Evolutionary conservation across 768 basidiomycete genomes (phyloP).

Genomic region (Crucibulum laeve): DNA sequence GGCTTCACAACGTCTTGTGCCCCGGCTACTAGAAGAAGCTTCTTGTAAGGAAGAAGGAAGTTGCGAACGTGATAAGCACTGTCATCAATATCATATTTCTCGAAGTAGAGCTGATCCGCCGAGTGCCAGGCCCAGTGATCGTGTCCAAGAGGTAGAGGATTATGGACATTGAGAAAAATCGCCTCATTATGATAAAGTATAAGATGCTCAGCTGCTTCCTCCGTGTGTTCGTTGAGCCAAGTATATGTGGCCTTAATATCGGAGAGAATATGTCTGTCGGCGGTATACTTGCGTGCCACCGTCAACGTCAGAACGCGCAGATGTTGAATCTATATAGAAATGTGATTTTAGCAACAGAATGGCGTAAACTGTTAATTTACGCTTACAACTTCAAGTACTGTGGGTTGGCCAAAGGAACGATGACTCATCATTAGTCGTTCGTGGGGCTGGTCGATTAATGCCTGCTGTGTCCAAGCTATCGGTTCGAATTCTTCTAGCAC

Average conservation of each 20-base stretch:
- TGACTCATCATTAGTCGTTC: conserved; percentile 27
- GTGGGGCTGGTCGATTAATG: conserved; percentile 23
- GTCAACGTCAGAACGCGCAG: conserved; percentile 26
- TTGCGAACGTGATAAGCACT: conserved; percentile 22
- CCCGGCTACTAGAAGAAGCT: conserved; percentile 27
- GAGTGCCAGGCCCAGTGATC: conserved; percentile 35
- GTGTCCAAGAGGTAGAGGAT: conserved; percentile 23
- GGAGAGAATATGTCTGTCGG: conserved; percentile 20
- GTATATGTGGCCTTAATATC: conserved; percentile 40
- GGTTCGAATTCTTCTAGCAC: conserved; percentile 31
- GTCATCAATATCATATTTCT: conserved; percentile 21
- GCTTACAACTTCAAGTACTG: conserved; percentile 38
- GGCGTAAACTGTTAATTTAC: neutral
- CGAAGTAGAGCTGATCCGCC: conserved; percentile 34
- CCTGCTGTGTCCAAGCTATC: conserved; percentile 50
- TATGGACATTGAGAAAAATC: conserved; percentile 44
- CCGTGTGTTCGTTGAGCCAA: conserved; percentile 30
- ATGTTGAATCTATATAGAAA: conserved; percentile 33
- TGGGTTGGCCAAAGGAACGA: conserved; percentile 33
- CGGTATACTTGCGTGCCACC: conserved; percentile 19
- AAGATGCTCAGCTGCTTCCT: conserved; percentile 12
- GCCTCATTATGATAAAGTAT: conserved; percentile 14
- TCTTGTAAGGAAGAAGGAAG: conserved; percentile 27
- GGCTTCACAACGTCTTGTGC: conserved; percentile 21
- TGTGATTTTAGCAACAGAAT: neutral